Conservation (phyloP, 2,329 filamentous ascomycete genomes). For the Monilinia fructicola region DNA sequence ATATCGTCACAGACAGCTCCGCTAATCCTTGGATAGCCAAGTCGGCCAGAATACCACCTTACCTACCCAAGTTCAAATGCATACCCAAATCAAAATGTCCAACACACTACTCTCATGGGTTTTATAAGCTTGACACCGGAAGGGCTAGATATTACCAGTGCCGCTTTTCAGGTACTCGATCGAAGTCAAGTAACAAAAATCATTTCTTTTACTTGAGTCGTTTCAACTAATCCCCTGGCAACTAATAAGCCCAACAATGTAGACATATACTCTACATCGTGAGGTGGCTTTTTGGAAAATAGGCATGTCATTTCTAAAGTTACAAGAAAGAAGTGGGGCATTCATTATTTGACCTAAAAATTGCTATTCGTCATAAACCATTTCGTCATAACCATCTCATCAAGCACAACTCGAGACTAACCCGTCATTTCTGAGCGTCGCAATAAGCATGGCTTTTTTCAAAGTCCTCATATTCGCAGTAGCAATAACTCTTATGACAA, state of each 20-base stretch:
- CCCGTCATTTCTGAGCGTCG: background rate
- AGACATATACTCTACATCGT: no score
- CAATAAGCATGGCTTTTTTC: constrained; percentile 6
- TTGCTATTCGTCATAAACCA: background rate
- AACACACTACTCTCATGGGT: no score
- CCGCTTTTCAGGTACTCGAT: no score
- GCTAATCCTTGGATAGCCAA: no score
- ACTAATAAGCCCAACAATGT: background rate
- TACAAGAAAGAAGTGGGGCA: background rate
- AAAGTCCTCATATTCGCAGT: constrained; percentile 18
- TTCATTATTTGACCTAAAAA: background rate
- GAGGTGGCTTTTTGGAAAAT: no score
- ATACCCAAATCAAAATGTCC: no score
- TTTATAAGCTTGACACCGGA: no score
- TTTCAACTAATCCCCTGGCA: background rate
- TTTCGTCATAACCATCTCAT: background rate
- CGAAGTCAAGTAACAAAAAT: background rate
- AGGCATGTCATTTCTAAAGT: background rate
- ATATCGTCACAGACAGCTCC: no score
- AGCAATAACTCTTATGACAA: background rate
- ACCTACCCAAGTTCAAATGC: no score
- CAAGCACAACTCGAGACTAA: background rate
- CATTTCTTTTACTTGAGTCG: no score
- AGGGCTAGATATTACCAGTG: no score
- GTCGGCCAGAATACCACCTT: no score